These are phyloP conservation scores for Lachancea fermentati DNA, from an alignment of 805 yeast species.

Conservation along the genomic window DNA sequence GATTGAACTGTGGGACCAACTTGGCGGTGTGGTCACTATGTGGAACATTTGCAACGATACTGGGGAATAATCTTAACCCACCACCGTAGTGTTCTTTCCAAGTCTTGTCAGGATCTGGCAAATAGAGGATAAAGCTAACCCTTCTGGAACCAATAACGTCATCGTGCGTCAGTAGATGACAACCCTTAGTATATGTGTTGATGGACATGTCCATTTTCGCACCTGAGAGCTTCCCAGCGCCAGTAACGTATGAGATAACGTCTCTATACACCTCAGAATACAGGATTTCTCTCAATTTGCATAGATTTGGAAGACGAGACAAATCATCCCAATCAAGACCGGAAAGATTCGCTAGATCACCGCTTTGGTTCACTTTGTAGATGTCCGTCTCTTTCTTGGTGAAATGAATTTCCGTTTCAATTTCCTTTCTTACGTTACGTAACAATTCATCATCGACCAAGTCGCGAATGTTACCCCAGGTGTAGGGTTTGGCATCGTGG, in stretches of 20 bases:
- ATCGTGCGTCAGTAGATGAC: constrained; percentile 92
- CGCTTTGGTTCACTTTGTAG: constrained; percentile 86
- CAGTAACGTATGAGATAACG: constrained; percentile 67
- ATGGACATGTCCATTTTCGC: constrained; percentile 85
- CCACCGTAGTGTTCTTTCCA: constrained; percentile 97
- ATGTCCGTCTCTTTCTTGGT: constrained; percentile 96
- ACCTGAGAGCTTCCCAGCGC: constrained; percentile 89
- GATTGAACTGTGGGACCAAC: constrained; percentile 90
- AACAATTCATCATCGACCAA: constrained; percentile 73
- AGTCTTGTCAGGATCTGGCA: constrained; percentile 83
- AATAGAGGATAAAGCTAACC: constrained; percentile 84
- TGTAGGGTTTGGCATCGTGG: constrained; percentile 63
- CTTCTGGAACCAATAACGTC: constrained; percentile 96
- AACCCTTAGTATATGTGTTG: constrained; percentile 85
- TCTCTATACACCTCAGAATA: constrained; percentile 84
- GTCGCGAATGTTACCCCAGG: constrained; percentile 80
- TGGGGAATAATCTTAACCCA: constrained; percentile 77
- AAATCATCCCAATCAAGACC: constrained; percentile 77
- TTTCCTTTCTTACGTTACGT: constrained; percentile 77
- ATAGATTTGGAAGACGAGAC: constrained; percentile 65
- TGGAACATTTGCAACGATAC: constrained; percentile 86
- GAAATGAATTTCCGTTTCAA: constrained; percentile 76
- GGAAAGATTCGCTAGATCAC: constrained; percentile 84
- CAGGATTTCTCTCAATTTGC: constrained; percentile 75
- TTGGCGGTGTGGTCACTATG: constrained; percentile 62